Evolutionary conservation across 2,329 filamentous ascomycete species (phyloP).

Genomic region (Coniochaeta sp.): DNA sequence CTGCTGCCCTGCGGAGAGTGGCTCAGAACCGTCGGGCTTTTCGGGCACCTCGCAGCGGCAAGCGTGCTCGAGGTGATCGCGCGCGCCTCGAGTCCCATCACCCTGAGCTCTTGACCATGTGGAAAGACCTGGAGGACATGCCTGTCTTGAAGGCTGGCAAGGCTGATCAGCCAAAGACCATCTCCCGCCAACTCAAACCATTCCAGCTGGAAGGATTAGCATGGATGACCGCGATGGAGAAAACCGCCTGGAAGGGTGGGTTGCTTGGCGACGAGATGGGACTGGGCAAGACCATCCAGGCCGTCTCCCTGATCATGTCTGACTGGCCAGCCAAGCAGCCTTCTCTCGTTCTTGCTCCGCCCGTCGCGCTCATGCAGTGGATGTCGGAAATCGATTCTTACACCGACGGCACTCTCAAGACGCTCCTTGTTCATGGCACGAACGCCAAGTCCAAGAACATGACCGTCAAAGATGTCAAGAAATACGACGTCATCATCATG

Average conservation of each 20-base stretch:
- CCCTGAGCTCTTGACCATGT: constrained; percentile 77
- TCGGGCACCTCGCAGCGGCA: constrained; percentile 14
- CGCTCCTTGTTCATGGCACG: constrained; percentile 83
- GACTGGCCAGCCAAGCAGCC: constrained; percentile 82
- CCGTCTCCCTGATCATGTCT: constrained; percentile 96
- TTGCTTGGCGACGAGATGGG: constrained; percentile 97
- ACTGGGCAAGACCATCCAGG: constrained; percentile 97
- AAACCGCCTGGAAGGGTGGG: constrained; percentile 78
- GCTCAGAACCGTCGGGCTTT: constrained; percentile 25
- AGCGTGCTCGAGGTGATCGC: constrained; percentile 41
- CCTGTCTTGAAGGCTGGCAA: constrained; percentile 55
- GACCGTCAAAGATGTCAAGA: constrained; percentile 65
- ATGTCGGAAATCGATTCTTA: constrained; percentile 72
- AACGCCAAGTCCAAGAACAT: constrained; percentile 77
- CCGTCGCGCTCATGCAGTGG: constrained; percentile 95
- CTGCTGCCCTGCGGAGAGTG: constrained; percentile 9
- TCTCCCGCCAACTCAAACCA: constrained; percentile 78
- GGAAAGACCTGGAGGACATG: constrained; percentile 64
- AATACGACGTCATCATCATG: constrained; percentile 92
- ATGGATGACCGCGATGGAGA: constrained; percentile 91
- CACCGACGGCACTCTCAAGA: constrained; percentile 83
- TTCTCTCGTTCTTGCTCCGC: constrained; percentile 82
- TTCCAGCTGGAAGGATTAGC: constrained; percentile 91
- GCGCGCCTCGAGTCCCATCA: constrained; percentile 67
- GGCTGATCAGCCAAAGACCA: constrained; percentile 66